Base-by-base conservation (phyloP, 371 early-diverging fungal species). In the Sporodiniella umbellata region DNA sequence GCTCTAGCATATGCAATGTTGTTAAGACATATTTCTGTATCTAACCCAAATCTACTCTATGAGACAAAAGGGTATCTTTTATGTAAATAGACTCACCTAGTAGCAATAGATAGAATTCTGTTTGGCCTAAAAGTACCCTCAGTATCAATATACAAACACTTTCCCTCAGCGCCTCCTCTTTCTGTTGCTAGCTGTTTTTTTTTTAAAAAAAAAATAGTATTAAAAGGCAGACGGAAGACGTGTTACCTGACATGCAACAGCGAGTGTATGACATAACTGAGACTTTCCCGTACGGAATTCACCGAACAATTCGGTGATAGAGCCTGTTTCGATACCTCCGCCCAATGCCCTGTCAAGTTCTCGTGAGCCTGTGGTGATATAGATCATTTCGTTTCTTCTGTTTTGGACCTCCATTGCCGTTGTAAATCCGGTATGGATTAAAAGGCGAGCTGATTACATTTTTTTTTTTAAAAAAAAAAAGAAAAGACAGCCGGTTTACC, bases 251-350 rank as follows among this genome's bases (percentile, higher is more conserved):
- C 95, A 96, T 12, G 95, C 90, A 4, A 99, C 97, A 0, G 99
- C 96, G 22, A 98, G 70, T 26, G 94, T 97, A 62, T 97, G 98
- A 70, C 99, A 98, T 2, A 99, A 51, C 74, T 99, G 99, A 26
- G 94, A 93, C 72, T 99, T 99, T 51, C 99, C 99, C 0, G 98
- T 96, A 43, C 99, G 74, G 72, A 98, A 99, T 71, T 99, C 99
- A 17, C 99, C 99, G 87, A 98, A 99, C 6, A 99, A 68, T 68
- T 99, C 99, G 17, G 99, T 99, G 53, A 99, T 98, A 5, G 89
- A 82, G 0, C 99, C 98, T 3, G 98, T 95, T 64, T 99, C 99
- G 42, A 99, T 63, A n/a, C 99, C 99, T 33, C 94, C 94, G 40
- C 94, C 94, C 10, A 99, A 79, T n/a, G 96, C 72, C 62, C 89